Conservation (phyloP, 1,284 basidiomycete genomes). For the Ganoderma lingzhi region DNA sequence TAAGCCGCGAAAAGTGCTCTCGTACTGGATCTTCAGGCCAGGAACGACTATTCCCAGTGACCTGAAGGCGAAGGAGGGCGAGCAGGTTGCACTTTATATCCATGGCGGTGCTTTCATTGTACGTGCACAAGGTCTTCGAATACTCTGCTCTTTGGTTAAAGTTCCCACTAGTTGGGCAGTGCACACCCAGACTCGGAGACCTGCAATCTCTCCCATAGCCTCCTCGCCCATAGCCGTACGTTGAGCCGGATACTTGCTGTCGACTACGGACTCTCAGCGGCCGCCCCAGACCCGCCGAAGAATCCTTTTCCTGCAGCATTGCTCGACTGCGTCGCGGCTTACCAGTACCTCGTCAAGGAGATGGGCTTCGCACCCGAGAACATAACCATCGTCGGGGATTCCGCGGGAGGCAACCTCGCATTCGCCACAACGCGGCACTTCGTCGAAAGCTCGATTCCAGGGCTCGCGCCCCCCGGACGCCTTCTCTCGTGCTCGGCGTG, state of each 20-base stretch:
- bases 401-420: conserved; percentile 77
- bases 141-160: not conserved
- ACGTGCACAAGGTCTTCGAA: not conserved
- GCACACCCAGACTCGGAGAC: conserved; percentile 25
- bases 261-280: conserved; percentile 35
- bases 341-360: conserved; percentile 48
- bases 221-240: conserved; percentile 34
- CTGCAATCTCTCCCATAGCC: conserved; percentile 25
- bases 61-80: conserved; percentile 38
- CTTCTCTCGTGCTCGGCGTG: conserved; percentile 51
- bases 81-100: conserved; percentile 28
- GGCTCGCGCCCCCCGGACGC: conserved; percentile 43
- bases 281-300: conserved; percentile 34
- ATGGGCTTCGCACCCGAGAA: conserved; percentile 44
- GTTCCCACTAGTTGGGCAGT: conserved; percentile 24
- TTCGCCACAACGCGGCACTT: conserved; percentile 62
- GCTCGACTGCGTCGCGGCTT: conserved; percentile 50
- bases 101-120: conserved; percentile 30
- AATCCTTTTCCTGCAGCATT: conserved; percentile 54
- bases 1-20: conserved; percentile 19
- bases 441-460: conserved; percentile 25
- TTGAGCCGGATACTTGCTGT: conserved; percentile 47
- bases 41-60: conserved; percentile 33
- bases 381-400: conserved; percentile 75
- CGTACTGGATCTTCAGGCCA: conserved; percentile 33